These are phyloP conservation scores for Spiraea crenata DNA, from an alignment of 331 rosid genomes.

Conservation along the genomic window DNA sequence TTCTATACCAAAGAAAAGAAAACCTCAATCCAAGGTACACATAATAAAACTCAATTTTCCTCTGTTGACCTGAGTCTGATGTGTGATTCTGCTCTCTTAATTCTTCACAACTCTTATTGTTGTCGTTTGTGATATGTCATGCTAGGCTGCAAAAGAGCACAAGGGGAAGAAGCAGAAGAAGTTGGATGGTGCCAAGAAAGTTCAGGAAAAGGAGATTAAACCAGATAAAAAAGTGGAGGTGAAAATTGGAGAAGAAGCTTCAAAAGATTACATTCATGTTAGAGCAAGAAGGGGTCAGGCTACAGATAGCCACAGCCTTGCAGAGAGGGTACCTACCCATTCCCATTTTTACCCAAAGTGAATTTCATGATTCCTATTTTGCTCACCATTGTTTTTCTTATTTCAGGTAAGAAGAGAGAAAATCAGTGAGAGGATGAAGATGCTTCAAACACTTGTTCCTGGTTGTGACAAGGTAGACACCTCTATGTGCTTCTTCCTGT, in stretches of 20 bases:
- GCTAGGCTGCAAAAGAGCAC: conserved; percentile 37
- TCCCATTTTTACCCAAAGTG: conserved; percentile 3
- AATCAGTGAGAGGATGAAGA: conserved; percentile 92
- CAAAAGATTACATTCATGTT: conserved; percentile 86
- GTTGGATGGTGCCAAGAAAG: conserved; percentile 33
- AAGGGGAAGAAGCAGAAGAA: conserved; percentile 58
- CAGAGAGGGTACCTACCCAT: conserved; percentile 68
- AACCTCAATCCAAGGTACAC: conserved; percentile 51
- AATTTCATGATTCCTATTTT: background rate
- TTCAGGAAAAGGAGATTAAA: conserved; percentile 33
- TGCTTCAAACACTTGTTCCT: conserved; percentile 77
- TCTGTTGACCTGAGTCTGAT: conserved; percentile 3
- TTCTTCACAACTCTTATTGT: too few relatives aligned
- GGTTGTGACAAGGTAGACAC: conserved; percentile 81
- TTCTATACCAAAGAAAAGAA: conserved; percentile 43
- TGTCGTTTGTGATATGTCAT: background rate
- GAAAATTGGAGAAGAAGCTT: conserved; percentile 54
- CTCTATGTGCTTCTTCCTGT: background rate
- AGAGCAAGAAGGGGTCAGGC: conserved; percentile 99
- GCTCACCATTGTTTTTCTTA: conserved; percentile 7
- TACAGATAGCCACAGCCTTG: conserved; percentile 98
- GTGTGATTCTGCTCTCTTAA: too few relatives aligned
- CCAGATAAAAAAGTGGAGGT: conserved; percentile 39
- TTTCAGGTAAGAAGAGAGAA: conserved; percentile 89
- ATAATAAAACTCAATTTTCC: background rate